Conservation (phyloP, 2,329 filamentous ascomycete genomes). For the Penicillium sp. region DNA sequence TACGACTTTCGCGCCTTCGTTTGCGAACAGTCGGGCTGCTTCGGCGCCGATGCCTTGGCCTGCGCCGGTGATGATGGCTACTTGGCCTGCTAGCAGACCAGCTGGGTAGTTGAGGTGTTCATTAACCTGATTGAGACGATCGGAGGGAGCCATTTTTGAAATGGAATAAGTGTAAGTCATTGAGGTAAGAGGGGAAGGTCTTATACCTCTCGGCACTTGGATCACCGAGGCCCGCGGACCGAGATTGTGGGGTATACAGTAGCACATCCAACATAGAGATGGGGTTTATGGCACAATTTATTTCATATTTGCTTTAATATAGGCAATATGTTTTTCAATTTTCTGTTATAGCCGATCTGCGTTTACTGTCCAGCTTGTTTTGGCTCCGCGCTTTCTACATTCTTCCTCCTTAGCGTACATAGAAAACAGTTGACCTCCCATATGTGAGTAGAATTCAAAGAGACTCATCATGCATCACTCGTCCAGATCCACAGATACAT, state of each 20-base stretch:
- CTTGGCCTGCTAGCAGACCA: constrained; percentile 74
- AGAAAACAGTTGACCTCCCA: constrained; percentile 3
- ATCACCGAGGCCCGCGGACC: constrained; percentile 24
- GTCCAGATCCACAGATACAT: constrained; percentile 27
- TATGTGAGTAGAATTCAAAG: constrained; percentile 6
- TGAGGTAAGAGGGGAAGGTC: constrained; percentile 1
- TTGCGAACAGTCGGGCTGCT: constrained; percentile 75
- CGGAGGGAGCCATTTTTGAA: constrained; percentile 45
- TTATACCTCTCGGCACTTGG: constrained; percentile 9
- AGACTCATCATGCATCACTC: constrained; percentile 9
- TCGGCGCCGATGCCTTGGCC: constrained; percentile 89
- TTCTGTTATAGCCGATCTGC: constrained; percentile 10
- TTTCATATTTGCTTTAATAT: background rate
- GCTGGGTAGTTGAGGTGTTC: constrained; percentile 78
- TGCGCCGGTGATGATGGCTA: constrained; percentile 82
- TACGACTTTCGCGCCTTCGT: constrained; percentile 81
- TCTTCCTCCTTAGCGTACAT: background rate
- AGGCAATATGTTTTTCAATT: constrained; percentile 7
- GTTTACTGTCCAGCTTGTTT: constrained; percentile 17
- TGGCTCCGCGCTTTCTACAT: background rate
- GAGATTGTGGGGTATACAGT: constrained; percentile 22
- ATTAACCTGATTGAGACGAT: constrained; percentile 67
- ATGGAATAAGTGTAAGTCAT: background rate
- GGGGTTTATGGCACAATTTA: background rate
- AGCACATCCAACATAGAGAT: background rate